These are phyloP conservation scores for Epichloe gansuensis DNA, from an alignment of 2,329 filamentous ascomycete species.

Conservation along the genomic window DNA sequence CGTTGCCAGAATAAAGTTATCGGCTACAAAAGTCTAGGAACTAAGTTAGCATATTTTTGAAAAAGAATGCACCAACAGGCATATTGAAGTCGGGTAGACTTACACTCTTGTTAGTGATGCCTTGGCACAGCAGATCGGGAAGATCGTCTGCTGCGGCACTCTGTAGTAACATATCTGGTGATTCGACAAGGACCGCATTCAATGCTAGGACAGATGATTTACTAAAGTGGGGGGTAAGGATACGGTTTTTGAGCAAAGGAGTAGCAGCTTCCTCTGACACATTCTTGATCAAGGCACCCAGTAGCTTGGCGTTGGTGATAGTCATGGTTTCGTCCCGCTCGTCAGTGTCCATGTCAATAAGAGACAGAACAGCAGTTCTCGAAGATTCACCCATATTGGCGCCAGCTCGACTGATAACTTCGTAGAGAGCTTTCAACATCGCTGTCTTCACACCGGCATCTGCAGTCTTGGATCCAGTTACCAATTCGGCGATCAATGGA, in stretches of 20 bases:
- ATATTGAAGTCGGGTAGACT: constrained; percentile 18
- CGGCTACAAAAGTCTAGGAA: constrained; percentile 61
- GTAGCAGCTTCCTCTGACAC: constrained; percentile 59
- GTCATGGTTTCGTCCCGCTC: constrained; percentile 66
- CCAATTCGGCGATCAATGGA: constrained; percentile 80
- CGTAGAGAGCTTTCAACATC: constrained; percentile 93
- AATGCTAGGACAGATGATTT: constrained; percentile 72
- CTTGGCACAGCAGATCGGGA: constrained; percentile 63
- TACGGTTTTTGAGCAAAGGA: constrained; percentile 51
- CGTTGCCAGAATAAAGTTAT: constrained; percentile 78
- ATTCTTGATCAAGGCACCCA: constrained; percentile 82
- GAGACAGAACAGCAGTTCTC: constrained; percentile 66
- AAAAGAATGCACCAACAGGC: constrained; percentile 9
- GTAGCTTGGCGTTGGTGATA: constrained; percentile 78
- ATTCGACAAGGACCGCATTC: constrained; percentile 78
- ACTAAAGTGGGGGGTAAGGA: constrained; percentile 64
- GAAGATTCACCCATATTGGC: constrained; percentile 89
- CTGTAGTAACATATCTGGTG: constrained; percentile 55
- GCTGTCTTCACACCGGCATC: constrained; percentile 82
- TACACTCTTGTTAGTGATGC: constrained; percentile 65
- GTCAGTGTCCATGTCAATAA: constrained; percentile 78
- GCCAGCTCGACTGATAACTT: constrained; percentile 91
- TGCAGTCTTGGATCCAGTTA: constrained; percentile 82
- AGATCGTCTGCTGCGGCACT: constrained; percentile 58
- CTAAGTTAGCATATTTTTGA: not conserved